Percentiles rank a stretch among this genome's conserved stretches.
Conservation (phyloP, 2,329 filamentous ascomycete species). For the Lecanosticta acicola region DNA sequence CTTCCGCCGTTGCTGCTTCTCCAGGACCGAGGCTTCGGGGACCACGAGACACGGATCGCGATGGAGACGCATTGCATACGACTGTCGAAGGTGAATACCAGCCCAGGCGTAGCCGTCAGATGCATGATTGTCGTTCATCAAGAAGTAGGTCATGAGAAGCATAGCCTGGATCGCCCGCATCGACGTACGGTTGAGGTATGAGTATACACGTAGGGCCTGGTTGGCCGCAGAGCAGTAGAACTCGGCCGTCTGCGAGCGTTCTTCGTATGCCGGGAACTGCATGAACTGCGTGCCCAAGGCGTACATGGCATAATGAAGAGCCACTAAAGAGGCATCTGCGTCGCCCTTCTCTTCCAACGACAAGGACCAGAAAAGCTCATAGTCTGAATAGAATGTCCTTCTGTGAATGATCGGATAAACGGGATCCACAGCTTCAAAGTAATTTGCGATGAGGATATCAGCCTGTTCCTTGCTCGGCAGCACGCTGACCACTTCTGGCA, state of each 20-base stretch:
- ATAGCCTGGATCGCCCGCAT: slow-evolving; percentile 71
- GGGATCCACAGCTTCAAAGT: slow-evolving; percentile 62
- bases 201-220: slow-evolving; percentile 68
- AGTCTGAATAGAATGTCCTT: slow-evolving; percentile 70
- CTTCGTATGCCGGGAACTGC: slow-evolving; percentile 49
- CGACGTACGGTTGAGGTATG: slow-evolving; percentile 69
- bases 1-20: slow-evolving; percentile 73
- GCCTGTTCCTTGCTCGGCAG: slow-evolving; percentile 70
- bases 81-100: slow-evolving; percentile 68
- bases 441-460: slow-evolving; percentile 58
- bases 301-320: slow-evolving; percentile 70
- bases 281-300: slow-evolving; percentile 76
- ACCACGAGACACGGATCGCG: slow-evolving; percentile 69
- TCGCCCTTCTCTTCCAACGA: slow-evolving; percentile 49
- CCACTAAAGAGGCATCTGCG: slow-evolving; percentile 63
- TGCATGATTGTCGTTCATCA: slow-evolving; percentile 81
- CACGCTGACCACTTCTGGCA: slow-evolving; percentile 69
- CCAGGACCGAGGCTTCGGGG: slow-evolving; percentile 60
- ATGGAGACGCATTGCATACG: slow-evolving; percentile 76
- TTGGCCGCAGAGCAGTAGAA: slow-evolving; percentile 75
- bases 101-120: slow-evolving; percentile 79
- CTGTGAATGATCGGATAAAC: slow-evolving; percentile 76
- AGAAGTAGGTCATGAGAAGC: slow-evolving; percentile 75
- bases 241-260: slow-evolving; percentile 69
- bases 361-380: slow-evolving; percentile 70